Conservation (phyloP, 768 basidiomycete species). For the Suillus placidus region DNA sequence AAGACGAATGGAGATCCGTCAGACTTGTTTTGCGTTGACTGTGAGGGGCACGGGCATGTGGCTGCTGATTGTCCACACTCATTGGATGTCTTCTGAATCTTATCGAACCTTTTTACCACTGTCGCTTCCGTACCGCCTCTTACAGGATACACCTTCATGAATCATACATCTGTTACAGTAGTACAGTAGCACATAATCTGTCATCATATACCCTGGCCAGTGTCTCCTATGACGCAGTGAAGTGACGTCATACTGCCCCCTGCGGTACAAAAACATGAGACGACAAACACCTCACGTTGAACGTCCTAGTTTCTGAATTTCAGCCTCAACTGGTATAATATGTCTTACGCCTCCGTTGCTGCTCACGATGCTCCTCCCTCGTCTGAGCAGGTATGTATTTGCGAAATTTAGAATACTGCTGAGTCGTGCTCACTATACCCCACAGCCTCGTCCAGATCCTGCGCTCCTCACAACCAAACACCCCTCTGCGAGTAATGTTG, state of each 20-base stretch:
- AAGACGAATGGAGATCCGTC: constrained; percentile 20
- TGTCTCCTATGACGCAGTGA: constrained; percentile 18
- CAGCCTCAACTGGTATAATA: constrained; percentile 28
- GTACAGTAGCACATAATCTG: background rate
- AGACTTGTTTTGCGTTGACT: constrained; percentile 76
- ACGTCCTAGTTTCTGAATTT: background rate
- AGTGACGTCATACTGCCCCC: constrained; percentile 12
- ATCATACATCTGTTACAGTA: too few species aligned
- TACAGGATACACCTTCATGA: constrained; percentile 16
- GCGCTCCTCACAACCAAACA: constrained; percentile 59
- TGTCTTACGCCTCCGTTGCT: constrained; percentile 77
- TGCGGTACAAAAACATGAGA: constrained; percentile 7
- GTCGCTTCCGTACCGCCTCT: constrained; percentile 13
- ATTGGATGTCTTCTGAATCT: constrained; percentile 75
- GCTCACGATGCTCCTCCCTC: constrained; percentile 57
- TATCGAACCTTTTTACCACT: background rate
- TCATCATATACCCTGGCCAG: constrained; percentile 5
- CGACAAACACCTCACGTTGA: background rate
- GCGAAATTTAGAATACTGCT: background rate
- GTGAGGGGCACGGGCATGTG: constrained; percentile 77
- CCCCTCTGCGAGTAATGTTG: constrained; percentile 38
- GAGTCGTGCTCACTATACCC: constrained; percentile 13
- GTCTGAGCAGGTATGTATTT: constrained; percentile 45
- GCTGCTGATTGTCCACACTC: constrained; percentile 84
- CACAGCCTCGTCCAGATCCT: constrained; percentile 66